phyloP scores from a whole-genome alignment of 768 basidiomycete species.

The Cantharellus anzutake region DNA sequence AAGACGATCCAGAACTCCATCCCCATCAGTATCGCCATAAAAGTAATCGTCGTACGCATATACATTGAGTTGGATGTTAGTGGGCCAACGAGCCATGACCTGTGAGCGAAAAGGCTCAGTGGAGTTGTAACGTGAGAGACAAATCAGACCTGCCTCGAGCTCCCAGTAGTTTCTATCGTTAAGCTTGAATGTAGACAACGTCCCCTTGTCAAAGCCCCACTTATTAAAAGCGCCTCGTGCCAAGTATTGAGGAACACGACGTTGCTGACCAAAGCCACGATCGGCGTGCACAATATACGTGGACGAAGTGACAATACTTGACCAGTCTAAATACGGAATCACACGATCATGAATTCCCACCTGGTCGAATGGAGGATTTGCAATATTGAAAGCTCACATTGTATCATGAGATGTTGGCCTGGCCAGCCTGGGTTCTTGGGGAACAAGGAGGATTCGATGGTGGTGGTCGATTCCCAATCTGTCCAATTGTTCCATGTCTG shows the following conservation, averaged over 20 bases:
- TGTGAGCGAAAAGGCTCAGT: neutral
- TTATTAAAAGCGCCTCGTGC: slow-evolving; percentile 79
- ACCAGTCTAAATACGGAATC: slow-evolving; percentile 44
- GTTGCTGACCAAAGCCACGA: slow-evolving; percentile 30
- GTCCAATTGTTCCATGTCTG: slow-evolving; percentile 69
- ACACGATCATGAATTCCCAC: neutral
- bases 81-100: slow-evolving; percentile 82
- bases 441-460: slow-evolving; percentile 41
- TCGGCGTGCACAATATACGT: slow-evolving; percentile 65
- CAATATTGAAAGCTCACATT: slow-evolving; percentile 38
- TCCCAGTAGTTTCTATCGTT: slow-evolving; percentile 55
- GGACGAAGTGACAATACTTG: slow-evolving; percentile 38
- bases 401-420: slow-evolving; percentile 73
- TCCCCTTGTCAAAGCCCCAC: slow-evolving; percentile 83
- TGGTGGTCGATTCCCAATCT: slow-evolving; percentile 55
- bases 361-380: neutral
- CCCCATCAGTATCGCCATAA: slow-evolving; percentile 78
- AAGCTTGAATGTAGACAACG: slow-evolving; percentile 47
- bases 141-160: slow-evolving; percentile 25
- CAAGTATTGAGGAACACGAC: slow-evolving; percentile 74
- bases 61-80: slow-evolving; percentile 76
- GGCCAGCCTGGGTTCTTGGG: slow-evolving; percentile 38
- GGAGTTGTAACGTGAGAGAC: neutral
- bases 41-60: slow-evolving; percentile 84
- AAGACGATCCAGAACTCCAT: slow-evolving; percentile 76